Conservation (phyloP, 1,139 yeast species). For the Candida sp. region DNA sequence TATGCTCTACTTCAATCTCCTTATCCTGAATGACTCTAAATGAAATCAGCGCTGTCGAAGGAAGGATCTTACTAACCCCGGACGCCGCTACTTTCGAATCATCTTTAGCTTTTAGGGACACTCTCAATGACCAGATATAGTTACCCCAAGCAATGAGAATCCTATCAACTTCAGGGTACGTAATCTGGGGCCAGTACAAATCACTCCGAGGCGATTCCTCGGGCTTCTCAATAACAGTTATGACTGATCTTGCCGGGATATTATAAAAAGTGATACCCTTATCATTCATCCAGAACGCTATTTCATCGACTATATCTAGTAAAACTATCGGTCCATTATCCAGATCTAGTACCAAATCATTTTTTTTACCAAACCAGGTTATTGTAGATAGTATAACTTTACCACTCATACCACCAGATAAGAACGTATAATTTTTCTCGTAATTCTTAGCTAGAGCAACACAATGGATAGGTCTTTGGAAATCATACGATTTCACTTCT, state of each 20-base stretch:
- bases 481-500: slow-evolving; percentile 74
- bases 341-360: slow-evolving; percentile 61
- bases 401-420: slow-evolving; percentile 92
- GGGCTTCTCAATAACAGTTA: slow-evolving; percentile 57
- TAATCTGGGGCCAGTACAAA: slow-evolving; percentile 78
- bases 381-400: slow-evolving; percentile 69
- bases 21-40: slow-evolving; percentile 56
- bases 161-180: slow-evolving; percentile 64
- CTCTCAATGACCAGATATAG: slow-evolving; percentile 69
- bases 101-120: slow-evolving; percentile 27
- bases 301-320: slow-evolving; percentile 55
- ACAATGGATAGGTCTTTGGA: slow-evolving; percentile 85
- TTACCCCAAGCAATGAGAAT: slow-evolving; percentile 83
- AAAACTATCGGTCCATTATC: slow-evolving; percentile 74
- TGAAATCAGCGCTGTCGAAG: slow-evolving; percentile 67
- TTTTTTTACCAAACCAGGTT: slow-evolving; percentile 84
- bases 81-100: slow-evolving; percentile 16
- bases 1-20: slow-evolving; percentile 54
- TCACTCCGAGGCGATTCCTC: slow-evolving; percentile 68
- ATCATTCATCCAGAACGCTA: slow-evolving; percentile 84
- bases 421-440: slow-evolving; percentile 55
- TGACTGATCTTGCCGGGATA: slow-evolving; percentile 37
- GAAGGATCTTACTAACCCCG: slow-evolving; percentile 35
- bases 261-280: slow-evolving; percentile 67
- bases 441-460: slow-evolving; percentile 79